Evolutionary conservation across 176 grass and related monocot species (phyloP), one percentile per base, ranked within the genome.

Genomic region (Panicum miliaceum): DNA sequence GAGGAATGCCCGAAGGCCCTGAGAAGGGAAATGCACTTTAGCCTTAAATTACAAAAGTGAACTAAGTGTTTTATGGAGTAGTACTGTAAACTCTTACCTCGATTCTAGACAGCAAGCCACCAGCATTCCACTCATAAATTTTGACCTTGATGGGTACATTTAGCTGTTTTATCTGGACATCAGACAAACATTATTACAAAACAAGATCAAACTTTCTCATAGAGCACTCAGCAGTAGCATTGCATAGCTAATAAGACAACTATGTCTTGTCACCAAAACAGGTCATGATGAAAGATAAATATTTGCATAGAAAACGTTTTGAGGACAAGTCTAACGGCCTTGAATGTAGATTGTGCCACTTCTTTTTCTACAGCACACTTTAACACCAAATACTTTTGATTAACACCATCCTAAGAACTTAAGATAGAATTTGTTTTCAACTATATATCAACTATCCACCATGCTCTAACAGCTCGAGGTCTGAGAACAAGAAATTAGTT

Each of bases 1-100:
- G n/a, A 97, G 90, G 66, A 93, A 97, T 20, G 90, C 95, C 42
- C 95, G 88, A 82, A 97, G 86, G 7, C 95, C 95, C 92, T 93
- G 84, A 83, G 35, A 69, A 84, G 46, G 74, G 9, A 48, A 60
- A 40, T 61, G 34, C 37, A 23, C 4, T 62, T 85, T 60, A 85
- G 58, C 3, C 2, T 83, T 26, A 34, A 60, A 60, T 79, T 18
- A 13, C 40, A 48, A 64, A 60, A 86, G 5, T 79, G 78, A 22
- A 80, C 16, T 8, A 68, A 71, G 52, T 47, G 43, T 25, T 57
- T 20, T 23, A n/a, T 10, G 40, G 7, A 41, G 57, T 46, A 78
- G 32, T 41, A 80, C 23, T 64, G 74, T 61, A 79, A 68, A 62
- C 43, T 73, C 66, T 5, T 46, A 94, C 95, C 92, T 94, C 95